phyloP scores from a whole-genome alignment of 179 eudicot genomes.

The Vitellaria paradoxa region DNA sequence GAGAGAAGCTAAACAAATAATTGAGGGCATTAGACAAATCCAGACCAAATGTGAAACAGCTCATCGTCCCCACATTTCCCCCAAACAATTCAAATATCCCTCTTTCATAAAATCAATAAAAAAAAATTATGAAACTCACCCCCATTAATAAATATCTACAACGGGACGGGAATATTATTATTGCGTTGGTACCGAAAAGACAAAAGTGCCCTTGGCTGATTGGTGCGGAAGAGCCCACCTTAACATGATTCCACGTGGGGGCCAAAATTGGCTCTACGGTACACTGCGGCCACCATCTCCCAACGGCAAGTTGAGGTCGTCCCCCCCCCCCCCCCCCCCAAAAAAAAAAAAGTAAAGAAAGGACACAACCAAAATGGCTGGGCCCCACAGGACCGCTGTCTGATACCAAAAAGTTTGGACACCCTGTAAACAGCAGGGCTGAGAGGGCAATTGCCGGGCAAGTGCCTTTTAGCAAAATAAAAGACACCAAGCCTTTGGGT shows the following conservation, averaged over 20 bases:
- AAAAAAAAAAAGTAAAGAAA: no score
- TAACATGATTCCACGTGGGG: neutral
- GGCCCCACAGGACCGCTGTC: conserved; percentile 14
- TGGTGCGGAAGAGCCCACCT: neutral
- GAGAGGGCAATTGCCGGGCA: no score
- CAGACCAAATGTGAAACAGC: conserved; percentile 4
- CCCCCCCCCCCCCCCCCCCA: neutral
- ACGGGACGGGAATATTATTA: neutral
- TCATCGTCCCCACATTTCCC: neutral
- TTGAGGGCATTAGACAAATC: neutral
- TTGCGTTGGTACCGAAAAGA: neutral
- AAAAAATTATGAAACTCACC: neutral
- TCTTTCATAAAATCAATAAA: neutral
- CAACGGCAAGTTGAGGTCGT: neutral
- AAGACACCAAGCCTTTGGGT: no score
- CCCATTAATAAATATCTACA: conserved; percentile 6
- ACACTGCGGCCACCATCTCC: neutral
- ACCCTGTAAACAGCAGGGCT: conserved; percentile 11
- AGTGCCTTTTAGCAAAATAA: no score
- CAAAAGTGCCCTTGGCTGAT: neutral
- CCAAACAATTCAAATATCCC: neutral
- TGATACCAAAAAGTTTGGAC: conserved; percentile 6
- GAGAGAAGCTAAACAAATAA: neutral
- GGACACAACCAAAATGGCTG: conserved; percentile 5
- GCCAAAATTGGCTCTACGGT: neutral